Percentiles rank a stretch among this genome's conserved stretches.
phyloP scores from a whole-genome alignment of 1,139 yeast species.

The Suhomyces kunorum region DNA sequence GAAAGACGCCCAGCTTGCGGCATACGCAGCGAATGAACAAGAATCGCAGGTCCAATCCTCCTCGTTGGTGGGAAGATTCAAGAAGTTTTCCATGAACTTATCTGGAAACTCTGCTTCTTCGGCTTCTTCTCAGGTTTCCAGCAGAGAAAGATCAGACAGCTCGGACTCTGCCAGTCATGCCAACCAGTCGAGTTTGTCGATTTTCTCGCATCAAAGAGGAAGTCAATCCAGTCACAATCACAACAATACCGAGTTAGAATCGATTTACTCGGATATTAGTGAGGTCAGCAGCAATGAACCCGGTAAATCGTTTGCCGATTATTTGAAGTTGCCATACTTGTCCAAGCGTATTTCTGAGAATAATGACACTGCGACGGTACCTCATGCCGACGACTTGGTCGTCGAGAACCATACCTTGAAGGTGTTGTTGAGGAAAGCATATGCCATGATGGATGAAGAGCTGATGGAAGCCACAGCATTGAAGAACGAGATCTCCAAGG shows the following conservation, averaged over 20 bases:
- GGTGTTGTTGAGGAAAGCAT: slow-evolving; percentile 30
- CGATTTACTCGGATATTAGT: slow-evolving; percentile 33
- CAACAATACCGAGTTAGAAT: slow-evolving; percentile 27
- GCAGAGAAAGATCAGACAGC: slow-evolving; percentile 17
- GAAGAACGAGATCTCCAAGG: slow-evolving; percentile 17
- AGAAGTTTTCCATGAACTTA: slow-evolving; percentile 18
- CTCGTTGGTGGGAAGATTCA: slow-evolving; percentile 19
- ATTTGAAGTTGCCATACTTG: slow-evolving; percentile 28
- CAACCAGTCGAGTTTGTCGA: slow-evolving; percentile 26
- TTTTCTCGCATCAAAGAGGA: slow-evolving; percentile 17
- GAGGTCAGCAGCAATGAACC: slow-evolving; percentile 20
- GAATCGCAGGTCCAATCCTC: slow-evolving; percentile 8
- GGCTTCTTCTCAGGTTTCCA: slow-evolving; percentile 12
- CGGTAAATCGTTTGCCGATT: slow-evolving; percentile 26
- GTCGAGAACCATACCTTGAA: slow-evolving; percentile 31
- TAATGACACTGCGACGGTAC: slow-evolving; percentile 14
- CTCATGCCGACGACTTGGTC: slow-evolving; percentile 15
- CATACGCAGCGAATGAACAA: slow-evolving; percentile 1
- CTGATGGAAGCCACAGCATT: slow-evolving; percentile 16
- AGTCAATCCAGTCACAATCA: slow-evolving; percentile 12
- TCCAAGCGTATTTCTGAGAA: slow-evolving; percentile 16
- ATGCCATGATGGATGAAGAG: slow-evolving; percentile 23
- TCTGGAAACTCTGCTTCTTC: slow-evolving; percentile 13
- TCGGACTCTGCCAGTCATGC: slow-evolving; percentile 13
- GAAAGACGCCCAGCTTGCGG: background rate